A percentile compares a stretch with the other conserved stretches of the same genome.
phyloP scores from a whole-genome alignment of 108 stramenopile species.

The Discostella stelligeroides region DNA sequence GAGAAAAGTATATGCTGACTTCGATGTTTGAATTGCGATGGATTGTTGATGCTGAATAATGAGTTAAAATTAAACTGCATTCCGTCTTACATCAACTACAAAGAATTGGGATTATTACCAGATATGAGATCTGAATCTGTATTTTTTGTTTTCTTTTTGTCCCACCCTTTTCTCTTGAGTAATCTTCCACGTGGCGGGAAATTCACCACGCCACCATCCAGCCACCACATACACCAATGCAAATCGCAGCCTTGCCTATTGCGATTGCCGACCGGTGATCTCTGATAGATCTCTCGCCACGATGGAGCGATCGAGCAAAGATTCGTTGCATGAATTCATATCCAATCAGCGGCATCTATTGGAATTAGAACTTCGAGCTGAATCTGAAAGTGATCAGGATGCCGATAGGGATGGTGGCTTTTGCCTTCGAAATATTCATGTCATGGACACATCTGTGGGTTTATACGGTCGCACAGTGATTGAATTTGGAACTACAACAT shows the following conservation, averaged over 20 bases:
- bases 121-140: too few relatives aligned
- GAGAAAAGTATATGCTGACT: conserved; percentile 28
- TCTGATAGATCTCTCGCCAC: too few relatives aligned
- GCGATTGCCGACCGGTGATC: too few relatives aligned
- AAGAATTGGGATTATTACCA: too few relatives aligned
- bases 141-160: too few relatives aligned
- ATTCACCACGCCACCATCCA: too few relatives aligned
- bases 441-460: conserved; percentile 69
- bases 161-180: too few relatives aligned
- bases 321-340: conserved; percentile 63
- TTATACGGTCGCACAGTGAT: conserved; percentile 85
- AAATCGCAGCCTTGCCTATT: too few relatives aligned
- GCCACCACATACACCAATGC: too few relatives aligned
- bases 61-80: too few relatives aligned
- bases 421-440: conserved; percentile 56
- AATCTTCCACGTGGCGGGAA: too few relatives aligned
- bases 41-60: neutral
- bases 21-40: conserved; percentile 24
- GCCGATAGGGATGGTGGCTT: conserved; percentile 43
- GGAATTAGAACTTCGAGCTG: conserved; percentile 63
- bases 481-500: conserved; percentile 26
- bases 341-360: conserved; percentile 67
- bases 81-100: too few relatives aligned
- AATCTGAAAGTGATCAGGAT: conserved; percentile 26
- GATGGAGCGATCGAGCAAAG: conserved; percentile 46